Percentiles rank a stretch among this genome's conserved stretches.
These are phyloP conservation scores for Vicia faba DNA, from an alignment of 306 rosid genomes.

Conservation along the genomic window DNA sequence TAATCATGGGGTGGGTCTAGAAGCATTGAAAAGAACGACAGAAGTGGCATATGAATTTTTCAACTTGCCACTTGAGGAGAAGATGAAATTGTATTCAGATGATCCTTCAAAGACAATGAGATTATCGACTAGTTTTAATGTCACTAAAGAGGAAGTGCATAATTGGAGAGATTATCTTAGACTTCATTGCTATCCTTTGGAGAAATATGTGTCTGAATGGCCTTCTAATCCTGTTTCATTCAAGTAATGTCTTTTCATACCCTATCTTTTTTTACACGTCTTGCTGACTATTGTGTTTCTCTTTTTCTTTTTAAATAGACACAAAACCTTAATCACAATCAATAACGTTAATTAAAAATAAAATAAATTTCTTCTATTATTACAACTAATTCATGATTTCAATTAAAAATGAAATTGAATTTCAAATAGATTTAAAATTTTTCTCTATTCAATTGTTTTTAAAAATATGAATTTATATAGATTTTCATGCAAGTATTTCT, in stretches of 20 bases:
- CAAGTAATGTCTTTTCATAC: constrained; percentile 49
- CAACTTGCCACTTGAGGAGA: constrained; percentile 71
- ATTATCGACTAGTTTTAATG: constrained; percentile 78
- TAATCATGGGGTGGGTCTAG: constrained; percentile 71
- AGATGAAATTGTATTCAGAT: constrained; percentile 81
- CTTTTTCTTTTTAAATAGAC: too few species aligned
- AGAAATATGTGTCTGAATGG: constrained; percentile 71
- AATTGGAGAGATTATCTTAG: constrained; percentile 97
- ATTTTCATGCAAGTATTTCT: constrained; percentile 67
- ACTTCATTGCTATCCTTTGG: constrained; percentile 84
- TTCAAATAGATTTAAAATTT: too few species aligned
- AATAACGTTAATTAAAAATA: too few species aligned
- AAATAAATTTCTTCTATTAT: too few species aligned
- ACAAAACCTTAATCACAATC: too few species aligned
- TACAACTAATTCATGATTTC: too few species aligned
- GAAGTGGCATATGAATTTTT: constrained; percentile 69
- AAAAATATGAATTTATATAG: too few species aligned
- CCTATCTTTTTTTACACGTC: neutral
- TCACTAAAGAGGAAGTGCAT: constrained; percentile 68
- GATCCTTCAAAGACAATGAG: constrained; percentile 84
- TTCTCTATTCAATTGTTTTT: too few species aligned
- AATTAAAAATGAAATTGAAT: too few species aligned
- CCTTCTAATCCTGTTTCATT: constrained; percentile 78
- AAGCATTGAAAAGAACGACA: constrained; percentile 51
- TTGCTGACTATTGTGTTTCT: too few species aligned